A percentile compares a stretch with the other conserved stretches of the same genome.
phyloP scores from a whole-genome alignment of 2,329 filamentous ascomycete species.

The Fusarium sp. region DNA sequence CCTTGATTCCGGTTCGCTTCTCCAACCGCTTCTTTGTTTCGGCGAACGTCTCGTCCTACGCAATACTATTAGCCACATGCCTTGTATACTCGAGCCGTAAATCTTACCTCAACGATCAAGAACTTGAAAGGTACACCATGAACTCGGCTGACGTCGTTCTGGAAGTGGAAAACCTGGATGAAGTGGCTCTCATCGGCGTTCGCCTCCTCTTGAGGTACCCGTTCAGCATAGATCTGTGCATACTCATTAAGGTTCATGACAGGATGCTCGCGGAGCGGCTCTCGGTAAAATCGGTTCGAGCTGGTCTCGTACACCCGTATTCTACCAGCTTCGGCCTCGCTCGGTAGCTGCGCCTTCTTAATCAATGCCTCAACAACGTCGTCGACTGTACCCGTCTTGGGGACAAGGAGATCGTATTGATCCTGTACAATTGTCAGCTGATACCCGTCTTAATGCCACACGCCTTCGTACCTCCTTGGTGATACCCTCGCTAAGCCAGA shows the following conservation, averaged over 20 bases:
- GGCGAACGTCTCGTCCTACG: slow-evolving; percentile 83
- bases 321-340: slow-evolving; percentile 75
- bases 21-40: slow-evolving; percentile 96
- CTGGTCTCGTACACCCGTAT: slow-evolving; percentile 88
- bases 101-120: slow-evolving; percentile 79
- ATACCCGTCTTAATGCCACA: not conserved
- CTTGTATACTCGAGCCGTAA: not conserved
- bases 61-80: slow-evolving; percentile 6
- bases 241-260: slow-evolving; percentile 91
- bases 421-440: slow-evolving; percentile 64
- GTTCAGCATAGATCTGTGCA: slow-evolving; percentile 82
- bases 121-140: slow-evolving; percentile 96
- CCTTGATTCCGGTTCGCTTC: slow-evolving; percentile 92
- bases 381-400: slow-evolving; percentile 83
- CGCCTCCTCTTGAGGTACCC: slow-evolving; percentile 78
- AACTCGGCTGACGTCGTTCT: slow-evolving; percentile 84
- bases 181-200: slow-evolving; percentile 68
- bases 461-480: slow-evolving; percentile 79
- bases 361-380: slow-evolving; percentile 82
- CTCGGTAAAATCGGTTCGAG: slow-evolving; percentile 84
- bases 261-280: slow-evolving; percentile 75
- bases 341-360: slow-evolving; percentile 83
- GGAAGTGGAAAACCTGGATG: slow-evolving; percentile 91
- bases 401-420: slow-evolving; percentile 82
- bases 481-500: slow-evolving; percentile 89